phyloP scores from a whole-genome alignment of 306 rosid species.

The Boehmeria nivea region DNA sequence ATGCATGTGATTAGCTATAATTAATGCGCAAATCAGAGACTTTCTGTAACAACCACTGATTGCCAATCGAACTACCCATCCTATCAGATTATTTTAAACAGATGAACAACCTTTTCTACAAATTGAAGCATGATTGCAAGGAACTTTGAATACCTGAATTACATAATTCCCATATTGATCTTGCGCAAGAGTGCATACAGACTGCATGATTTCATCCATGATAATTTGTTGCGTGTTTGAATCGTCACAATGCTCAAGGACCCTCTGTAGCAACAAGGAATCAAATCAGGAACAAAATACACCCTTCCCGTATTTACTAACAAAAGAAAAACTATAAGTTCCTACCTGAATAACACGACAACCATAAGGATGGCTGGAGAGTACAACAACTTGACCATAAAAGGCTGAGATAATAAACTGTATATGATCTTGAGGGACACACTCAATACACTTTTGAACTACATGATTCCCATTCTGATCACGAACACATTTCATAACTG shows the following conservation, averaged over 20 bases:
- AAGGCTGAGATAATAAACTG: conserved; percentile 84
- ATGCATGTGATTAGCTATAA: no score
- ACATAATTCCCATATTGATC: conserved; percentile 99
- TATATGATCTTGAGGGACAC: conserved; percentile 81
- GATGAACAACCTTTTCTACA: neutral
- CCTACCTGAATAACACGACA: conserved; percentile 96
- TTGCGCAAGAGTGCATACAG: conserved; percentile 80
- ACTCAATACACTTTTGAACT: conserved; percentile 88
- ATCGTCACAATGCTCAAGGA: conserved; percentile 85
- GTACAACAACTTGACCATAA: conserved; percentile 86
- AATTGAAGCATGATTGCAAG: neutral
- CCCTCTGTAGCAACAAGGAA: conserved; percentile 66
- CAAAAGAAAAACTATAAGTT: conserved; percentile 7
- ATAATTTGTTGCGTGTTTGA: conserved; percentile 62
- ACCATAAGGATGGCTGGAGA: conserved; percentile 97
- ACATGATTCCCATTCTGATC: conserved; percentile 99
- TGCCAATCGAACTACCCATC: no score
- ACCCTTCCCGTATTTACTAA: neutral
- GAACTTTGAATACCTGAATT: conserved; percentile 63
- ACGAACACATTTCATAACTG: conserved; percentile 83
- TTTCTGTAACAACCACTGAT: no score
- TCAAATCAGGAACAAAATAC: conserved; percentile 19
- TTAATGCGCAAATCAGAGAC: no score
- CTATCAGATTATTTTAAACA: neutral
- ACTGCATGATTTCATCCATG: conserved; percentile 94